Evolutionary conservation across 2,329 filamentous ascomycete genomes (phyloP), one percentile per base, ranked within the genome.

Genomic region (Capronia epimyces): DNA sequence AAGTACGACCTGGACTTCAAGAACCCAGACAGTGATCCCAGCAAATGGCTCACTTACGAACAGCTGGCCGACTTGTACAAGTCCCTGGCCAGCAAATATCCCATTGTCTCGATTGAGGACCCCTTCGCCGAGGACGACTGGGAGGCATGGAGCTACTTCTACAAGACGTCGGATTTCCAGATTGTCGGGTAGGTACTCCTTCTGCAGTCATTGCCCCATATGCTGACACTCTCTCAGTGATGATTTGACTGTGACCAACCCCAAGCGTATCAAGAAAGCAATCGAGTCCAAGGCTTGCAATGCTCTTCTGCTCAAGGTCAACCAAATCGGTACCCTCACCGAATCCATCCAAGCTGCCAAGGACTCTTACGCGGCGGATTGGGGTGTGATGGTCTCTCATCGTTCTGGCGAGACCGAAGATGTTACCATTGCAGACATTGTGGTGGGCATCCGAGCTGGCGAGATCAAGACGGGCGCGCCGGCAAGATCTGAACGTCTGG

Each of bases 1-100:
- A 97, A 97, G 82, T 98, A 98, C 82, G 93, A 98, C 71, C 82
- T 98, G 61, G 93, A 97, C 85, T 98, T 97, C 88, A 97, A 98
- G 88, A 98, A 98, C 84, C 91, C 93, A 67, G 86, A 97, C 60
- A 93, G 86, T 72, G 93, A 98, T 79, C 81, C 84, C 69, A 81
- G 75, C 79, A 97, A 98, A 83, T 97, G 93, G 93, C 80, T 98
- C 79, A 95, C 88, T 64, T 97, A 97, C 76, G 89, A 97, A 81
- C 80, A 98, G 78, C 86, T 98, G 58, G 91, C 93, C 69, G 83
- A 86, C 67, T 77, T 94, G 66, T 97, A 98, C 84, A 82, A 87
- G 72, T 78, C 83, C 41, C 84, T 98, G 57, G 80, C 81, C 70
- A 81, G 84, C 81, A 96, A 95, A 79, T 98, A 98, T 80, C 91